Base-by-base conservation (phyloP, 2,329 filamentous ascomycete species). In the Ilyonectria mors-panacis region DNA sequence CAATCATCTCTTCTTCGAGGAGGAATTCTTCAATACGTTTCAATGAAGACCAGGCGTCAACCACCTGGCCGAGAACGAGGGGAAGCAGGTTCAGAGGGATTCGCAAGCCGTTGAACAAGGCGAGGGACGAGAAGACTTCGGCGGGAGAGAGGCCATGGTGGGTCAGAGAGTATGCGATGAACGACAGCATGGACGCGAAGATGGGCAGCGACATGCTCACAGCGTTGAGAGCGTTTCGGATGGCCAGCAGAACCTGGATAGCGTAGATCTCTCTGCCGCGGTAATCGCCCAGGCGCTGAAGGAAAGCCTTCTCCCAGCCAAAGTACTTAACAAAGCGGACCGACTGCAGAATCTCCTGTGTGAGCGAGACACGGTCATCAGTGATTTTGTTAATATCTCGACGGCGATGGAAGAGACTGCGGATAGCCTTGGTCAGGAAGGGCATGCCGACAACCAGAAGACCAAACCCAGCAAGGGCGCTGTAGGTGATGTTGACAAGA, bases 251-350 rank as follows among this genome's bases (percentile, higher is more conserved):
- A 15, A 94, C 83, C 78, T 97, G 95, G 65, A 98, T 94, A n/a
- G 92, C 89, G 63, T 86, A 84, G 67, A 98, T 94, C 80, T 98
- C 95, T 67, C 87, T 87, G 59, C 85, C 86, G 65, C 95, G 89
- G 68, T 97, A 92, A 26, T 90, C 87, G 56, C 89, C 89, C 17
- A 98, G 86, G 15, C 94, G 90, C 57, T 90, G 86, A 13, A 98
- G 83, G 77, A 98, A 98, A 37, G 93, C 92, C 65, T 88, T 92
- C 78, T 98, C 95, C 95, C 95, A 98, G 8, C 94, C 95, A 78
- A 98, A 98, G 80, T 90, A 98, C 80, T 98, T 98, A 81, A 98
- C 95, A 76, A 98, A 98, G 28, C 95, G 89, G 26, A 98, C 95
- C 0, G 94, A 93, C 73, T 94, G 92, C 15, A 98, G 77, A 58